These are phyloP conservation scores for Trichoderma citrinoviride DNA, from an alignment of 2,329 filamentous ascomycete genomes.

Conservation along the genomic window DNA sequence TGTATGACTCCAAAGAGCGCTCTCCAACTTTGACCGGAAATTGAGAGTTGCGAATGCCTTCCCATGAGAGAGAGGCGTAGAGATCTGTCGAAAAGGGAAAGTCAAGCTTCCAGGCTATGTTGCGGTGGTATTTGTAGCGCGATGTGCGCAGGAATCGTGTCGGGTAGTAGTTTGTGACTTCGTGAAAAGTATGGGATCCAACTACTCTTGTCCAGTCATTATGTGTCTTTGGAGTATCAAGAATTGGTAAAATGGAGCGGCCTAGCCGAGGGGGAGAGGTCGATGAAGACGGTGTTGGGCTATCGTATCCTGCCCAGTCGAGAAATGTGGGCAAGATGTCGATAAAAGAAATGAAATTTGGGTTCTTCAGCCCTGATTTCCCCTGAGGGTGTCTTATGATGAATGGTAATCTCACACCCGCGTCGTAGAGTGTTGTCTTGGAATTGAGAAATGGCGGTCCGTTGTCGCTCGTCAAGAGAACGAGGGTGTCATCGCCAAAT, in stretches of 20 bases:
- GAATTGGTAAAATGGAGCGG: constrained; percentile 4
- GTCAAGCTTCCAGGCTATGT: constrained; percentile 14
- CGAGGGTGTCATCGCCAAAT: background rate
- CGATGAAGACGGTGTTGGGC: background rate
- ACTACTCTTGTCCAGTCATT: background rate
- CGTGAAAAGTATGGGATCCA: constrained; percentile 9
- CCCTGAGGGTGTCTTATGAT: background rate
- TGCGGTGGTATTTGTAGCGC: constrained; percentile 15
- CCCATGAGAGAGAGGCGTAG: constrained; percentile 9
- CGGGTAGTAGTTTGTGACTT: constrained; percentile 12
- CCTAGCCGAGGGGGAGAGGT: constrained; percentile 1
- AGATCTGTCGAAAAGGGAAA: constrained; percentile 11
- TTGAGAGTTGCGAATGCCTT: background rate
- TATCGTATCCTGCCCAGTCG: background rate
- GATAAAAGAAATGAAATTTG: constrained; percentile 12
- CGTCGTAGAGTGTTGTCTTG: constrained; percentile 9
- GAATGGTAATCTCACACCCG: constrained; percentile 4
- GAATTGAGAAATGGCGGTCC: constrained; percentile 14
- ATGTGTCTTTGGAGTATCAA: background rate
- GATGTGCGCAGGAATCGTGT: constrained; percentile 5
- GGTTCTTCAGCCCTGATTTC: background rate
- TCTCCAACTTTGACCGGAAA: constrained; percentile 3
- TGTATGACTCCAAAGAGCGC: constrained; percentile 8
- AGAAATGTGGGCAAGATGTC: constrained; percentile 4
- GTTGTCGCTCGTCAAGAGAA: constrained; percentile 11